phyloP scores from a whole-genome alignment of 2,329 filamentous ascomycete species.

The Paecilomyces fulvus region DNA sequence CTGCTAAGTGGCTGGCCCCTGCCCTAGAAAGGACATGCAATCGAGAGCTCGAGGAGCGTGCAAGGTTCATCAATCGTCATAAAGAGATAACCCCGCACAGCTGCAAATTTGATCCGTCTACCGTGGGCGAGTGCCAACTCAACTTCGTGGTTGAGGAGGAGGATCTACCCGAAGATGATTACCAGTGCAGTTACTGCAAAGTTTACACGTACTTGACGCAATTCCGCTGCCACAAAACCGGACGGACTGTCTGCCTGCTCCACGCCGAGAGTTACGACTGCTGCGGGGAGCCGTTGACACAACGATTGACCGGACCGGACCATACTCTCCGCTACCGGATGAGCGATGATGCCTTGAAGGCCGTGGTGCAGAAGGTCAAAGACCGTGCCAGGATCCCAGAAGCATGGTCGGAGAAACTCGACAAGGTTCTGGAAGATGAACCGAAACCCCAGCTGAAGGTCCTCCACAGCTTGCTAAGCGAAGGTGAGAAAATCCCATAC shows the following conservation, averaged over 20 bases:
- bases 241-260: conserved; percentile 71
- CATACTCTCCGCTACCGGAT: conserved; percentile 74
- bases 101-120: conserved; percentile 45
- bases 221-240: conserved; percentile 73
- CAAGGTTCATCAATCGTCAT: conserved; percentile 60
- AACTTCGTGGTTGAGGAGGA: conserved; percentile 58
- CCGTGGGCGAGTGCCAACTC: conserved; percentile 46
- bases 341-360: conserved; percentile 59
- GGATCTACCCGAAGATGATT: conserved; percentile 81
- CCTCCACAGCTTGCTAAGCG: conserved; percentile 72
- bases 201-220: conserved; percentile 84
- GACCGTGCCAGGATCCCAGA: conserved; percentile 84
- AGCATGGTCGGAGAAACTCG: conserved; percentile 82
- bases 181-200: conserved; percentile 88
- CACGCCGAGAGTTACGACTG: conserved; percentile 77
- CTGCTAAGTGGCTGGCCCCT: conserved; percentile 88
- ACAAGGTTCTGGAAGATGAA: conserved; percentile 74
- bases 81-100: conserved; percentile 46
- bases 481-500: conserved; percentile 94
- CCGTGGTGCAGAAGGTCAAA: conserved; percentile 63
- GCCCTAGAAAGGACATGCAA: conserved; percentile 71
- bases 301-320: conserved; percentile 59
- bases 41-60: conserved; percentile 62
- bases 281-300: conserved; percentile 59
- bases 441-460: conserved; percentile 77